Percentiles rank a stretch among this genome's conserved stretches.
Conservation (phyloP, 768 basidiomycete species). For the Psilocybe cubensis region DNA sequence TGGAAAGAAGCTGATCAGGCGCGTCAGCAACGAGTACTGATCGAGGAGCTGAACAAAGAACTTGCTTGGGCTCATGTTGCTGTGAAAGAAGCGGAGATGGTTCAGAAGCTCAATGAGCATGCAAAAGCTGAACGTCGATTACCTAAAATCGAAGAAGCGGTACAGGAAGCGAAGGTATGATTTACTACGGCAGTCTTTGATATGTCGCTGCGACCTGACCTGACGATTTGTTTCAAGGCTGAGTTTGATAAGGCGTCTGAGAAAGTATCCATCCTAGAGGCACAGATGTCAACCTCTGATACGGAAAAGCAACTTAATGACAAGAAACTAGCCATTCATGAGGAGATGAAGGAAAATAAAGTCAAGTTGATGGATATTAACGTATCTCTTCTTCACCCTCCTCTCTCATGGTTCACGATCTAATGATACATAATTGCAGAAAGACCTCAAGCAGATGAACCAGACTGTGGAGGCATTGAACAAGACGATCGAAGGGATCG, state of each 20-base stretch:
- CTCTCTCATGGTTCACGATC: neutral
- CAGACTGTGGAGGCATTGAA: constrained; percentile 35
- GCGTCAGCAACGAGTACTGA: constrained; percentile 67
- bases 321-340: constrained; percentile 49
- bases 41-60: constrained; percentile 75
- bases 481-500: constrained; percentile 39
- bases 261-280: constrained; percentile 34
- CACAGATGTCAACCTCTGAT: constrained; percentile 31
- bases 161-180: constrained; percentile 38
- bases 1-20: constrained; percentile 79
- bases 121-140: constrained; percentile 36
- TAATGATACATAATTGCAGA: neutral
- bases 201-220: neutral
- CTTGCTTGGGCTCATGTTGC: constrained; percentile 88
- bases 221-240: constrained; percentile 22
- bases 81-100: constrained; percentile 65
- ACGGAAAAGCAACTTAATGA: constrained; percentile 33
- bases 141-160: constrained; percentile 39
- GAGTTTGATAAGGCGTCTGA: constrained; percentile 33
- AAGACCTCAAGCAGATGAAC: constrained; percentile 54
- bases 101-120: constrained; percentile 36
- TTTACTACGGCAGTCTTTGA: neutral
- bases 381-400: constrained; percentile 34
- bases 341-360: constrained; percentile 51
- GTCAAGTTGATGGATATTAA: constrained; percentile 42